Evolutionary conservation across 2,329 filamentous ascomycete genomes (phyloP).

Genomic region (Colletotrichum chlorophyti): DNA sequence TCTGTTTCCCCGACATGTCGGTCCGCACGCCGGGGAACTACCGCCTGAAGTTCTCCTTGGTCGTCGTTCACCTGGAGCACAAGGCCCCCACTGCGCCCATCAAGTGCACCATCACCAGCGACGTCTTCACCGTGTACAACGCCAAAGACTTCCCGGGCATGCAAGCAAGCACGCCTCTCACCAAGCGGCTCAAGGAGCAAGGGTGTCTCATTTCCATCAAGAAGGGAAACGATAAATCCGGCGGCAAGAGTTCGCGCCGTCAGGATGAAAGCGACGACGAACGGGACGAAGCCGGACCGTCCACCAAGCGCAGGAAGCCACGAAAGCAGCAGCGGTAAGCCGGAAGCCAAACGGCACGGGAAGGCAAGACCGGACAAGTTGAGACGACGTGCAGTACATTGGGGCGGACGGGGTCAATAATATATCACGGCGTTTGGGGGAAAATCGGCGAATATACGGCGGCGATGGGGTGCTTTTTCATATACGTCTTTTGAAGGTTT

Average conservation of each 20-base stretch:
- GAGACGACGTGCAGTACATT: no score
- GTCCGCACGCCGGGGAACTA: constrained; percentile 81
- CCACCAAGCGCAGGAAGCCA: constrained; percentile 20
- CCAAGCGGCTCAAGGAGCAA: constrained; percentile 77
- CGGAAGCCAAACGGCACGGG: neutral
- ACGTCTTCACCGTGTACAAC: constrained; percentile 80
- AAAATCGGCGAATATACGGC: constrained; percentile 21
- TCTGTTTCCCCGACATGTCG: constrained; percentile 84
- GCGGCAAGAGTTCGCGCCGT: constrained; percentile 36
- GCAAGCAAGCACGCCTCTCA: constrained; percentile 76
- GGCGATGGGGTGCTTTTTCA: constrained; percentile 9
- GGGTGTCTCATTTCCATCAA: constrained; percentile 87
- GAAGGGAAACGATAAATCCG: constrained; percentile 77
- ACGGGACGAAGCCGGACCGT: constrained; percentile 40
- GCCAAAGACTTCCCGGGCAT: constrained; percentile 89
- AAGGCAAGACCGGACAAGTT: no score
- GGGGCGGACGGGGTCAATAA: constrained; percentile 4
- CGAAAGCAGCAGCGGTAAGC: constrained; percentile 21
- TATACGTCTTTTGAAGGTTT: neutral
- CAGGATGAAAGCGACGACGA: constrained; percentile 54
- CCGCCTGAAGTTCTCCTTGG: constrained; percentile 75
- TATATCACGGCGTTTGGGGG: constrained; percentile 14
- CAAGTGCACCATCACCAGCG: constrained; percentile 63
- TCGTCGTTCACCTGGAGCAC: constrained; percentile 70
- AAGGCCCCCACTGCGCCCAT: constrained; percentile 60